phyloP scores from a whole-genome alignment of 768 basidiomycete genomes.

The Aureoboletus auriporus region DNA sequence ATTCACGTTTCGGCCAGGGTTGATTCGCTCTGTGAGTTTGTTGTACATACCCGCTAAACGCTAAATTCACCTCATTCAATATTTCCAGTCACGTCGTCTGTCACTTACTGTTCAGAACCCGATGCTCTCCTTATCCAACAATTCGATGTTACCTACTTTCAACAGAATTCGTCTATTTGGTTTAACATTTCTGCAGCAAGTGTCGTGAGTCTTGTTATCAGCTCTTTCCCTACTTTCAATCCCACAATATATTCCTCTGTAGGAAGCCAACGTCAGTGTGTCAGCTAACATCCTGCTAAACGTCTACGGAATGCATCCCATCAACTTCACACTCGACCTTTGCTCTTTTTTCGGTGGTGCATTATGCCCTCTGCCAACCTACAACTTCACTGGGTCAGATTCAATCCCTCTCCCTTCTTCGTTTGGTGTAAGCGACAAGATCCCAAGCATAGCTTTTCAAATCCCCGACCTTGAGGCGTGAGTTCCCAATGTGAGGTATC shows the following conservation, averaged over 20 bases:
- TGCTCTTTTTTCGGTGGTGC: slow-evolving; percentile 75
- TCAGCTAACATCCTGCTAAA: slow-evolving; percentile 78
- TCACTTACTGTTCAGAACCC: slow-evolving; percentile 82
- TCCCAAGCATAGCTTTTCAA: slow-evolving; percentile 79
- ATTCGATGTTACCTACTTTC: slow-evolving; percentile 70
- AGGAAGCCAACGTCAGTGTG: slow-evolving; percentile 78
- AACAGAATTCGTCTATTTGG: slow-evolving; percentile 64
- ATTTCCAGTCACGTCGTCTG: slow-evolving; percentile 72
- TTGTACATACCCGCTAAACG: neutral
- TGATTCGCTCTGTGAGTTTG: slow-evolving; percentile 56
- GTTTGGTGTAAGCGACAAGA: slow-evolving; percentile 46
- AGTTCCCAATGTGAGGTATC: slow-evolving; percentile 1
- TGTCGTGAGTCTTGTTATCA: slow-evolving; percentile 54
- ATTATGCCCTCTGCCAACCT: slow-evolving; percentile 77
- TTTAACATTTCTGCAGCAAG: slow-evolving; percentile 88
- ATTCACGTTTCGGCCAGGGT: slow-evolving; percentile 45
- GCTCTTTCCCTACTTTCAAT: neutral
- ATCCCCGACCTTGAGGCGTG: slow-evolving; percentile 88
- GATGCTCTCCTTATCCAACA: slow-evolving; percentile 75
- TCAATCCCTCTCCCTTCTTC: slow-evolving; percentile 60
- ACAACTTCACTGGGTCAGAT: slow-evolving; percentile 86
- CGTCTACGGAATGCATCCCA: slow-evolving; percentile 79
- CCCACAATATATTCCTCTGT: slow-evolving; percentile 9
- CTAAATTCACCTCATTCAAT: neutral
- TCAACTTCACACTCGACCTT: slow-evolving; percentile 85